Evolutionary conservation across 257 asterid species (phyloP), one percentile per base, ranked within the genome.

Genomic region (Apocynum venetum): DNA sequence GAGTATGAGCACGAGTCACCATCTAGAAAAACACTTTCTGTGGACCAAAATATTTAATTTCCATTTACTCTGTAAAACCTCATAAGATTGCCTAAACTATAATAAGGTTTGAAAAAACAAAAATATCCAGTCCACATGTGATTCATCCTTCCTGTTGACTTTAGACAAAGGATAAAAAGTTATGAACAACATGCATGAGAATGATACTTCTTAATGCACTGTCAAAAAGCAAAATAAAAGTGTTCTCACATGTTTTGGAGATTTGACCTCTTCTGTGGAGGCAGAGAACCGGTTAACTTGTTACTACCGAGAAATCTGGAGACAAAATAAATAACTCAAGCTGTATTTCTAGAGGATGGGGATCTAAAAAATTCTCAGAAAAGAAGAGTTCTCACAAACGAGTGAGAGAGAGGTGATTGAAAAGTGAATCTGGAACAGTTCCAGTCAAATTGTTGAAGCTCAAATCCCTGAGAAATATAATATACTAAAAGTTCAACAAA

Each of bases 241-340:
- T 53, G 51, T 36, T 66, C 92, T 86, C 77, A 93, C 98, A 93
- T 83, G 78, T 57, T 86, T 73, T 57, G 84, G 75, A 93, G 96
- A 71, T 48, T 14, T 51, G 79, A 25, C 78, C 70, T 81, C 88
- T 84, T 90, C 72, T 55, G 87, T 73, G 81, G 44, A 56, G 97
- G 96, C 72, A 93, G 81, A 49, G 80, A 59, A 35, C 96, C 97
- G 64, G 88, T 85, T 73, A 93, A 73, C 80, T 74, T 83, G 89
- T 93, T 93, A 80, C 80, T 89, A 71, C 98, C 98, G 7, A 93
- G 98, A 87, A 88, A 93, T 85, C 98, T 93, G 89, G 83, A 76
- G 77, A 73, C 49, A 57, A 51, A 65, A 25, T 25, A 25, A 25
- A 25, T 25, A 25, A 25, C 31, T 25, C 31, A 25, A 25, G 31